phyloP scores from a whole-genome alignment of 495 filamentous ascomycete species.

The Aspergillus funiculosus region DNA sequence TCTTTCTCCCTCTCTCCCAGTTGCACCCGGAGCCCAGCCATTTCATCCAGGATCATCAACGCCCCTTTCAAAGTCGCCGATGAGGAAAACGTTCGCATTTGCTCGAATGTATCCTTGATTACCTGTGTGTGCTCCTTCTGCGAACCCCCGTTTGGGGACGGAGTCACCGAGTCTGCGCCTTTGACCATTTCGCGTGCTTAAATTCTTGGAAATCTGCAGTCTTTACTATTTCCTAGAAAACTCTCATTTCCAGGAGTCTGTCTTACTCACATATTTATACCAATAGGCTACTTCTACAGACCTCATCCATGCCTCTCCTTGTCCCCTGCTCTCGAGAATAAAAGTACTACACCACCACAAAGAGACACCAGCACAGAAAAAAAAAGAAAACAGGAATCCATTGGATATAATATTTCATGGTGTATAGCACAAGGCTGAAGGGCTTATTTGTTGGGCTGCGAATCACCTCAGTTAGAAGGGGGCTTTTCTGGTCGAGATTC shows the following conservation, averaged over 20 bases:
- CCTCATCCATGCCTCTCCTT: too few species aligned
- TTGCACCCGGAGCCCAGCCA: background rate
- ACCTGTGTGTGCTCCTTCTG: background rate
- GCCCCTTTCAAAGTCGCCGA: background rate
- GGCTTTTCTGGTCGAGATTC: slow-evolving; percentile 1
- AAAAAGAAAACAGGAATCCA: too few species aligned
- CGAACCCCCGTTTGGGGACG: slow-evolving; percentile 1
- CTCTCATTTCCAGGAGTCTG: too few species aligned
- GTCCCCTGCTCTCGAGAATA: too few species aligned
- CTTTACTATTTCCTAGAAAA: too few species aligned
- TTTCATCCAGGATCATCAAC: slow-evolving; percentile 6
- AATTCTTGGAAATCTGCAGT: too few species aligned
- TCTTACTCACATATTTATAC: too few species aligned
- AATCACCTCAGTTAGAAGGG: slow-evolving; percentile 2
- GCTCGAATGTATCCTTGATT: background rate
- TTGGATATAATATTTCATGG: background rate
- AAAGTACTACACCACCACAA: too few species aligned
- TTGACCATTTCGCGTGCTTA: slow-evolving; percentile 1
- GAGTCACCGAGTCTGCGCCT: background rate
- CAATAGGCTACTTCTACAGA: too few species aligned
- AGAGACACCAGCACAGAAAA: too few species aligned
- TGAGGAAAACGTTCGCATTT: background rate
- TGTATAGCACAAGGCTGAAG: background rate
- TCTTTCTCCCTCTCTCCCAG: slow-evolving; percentile 5
- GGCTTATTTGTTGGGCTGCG: background rate